Base-by-base conservation (phyloP, 2,329 filamentous ascomycete genomes). In the Ophiostoma piceae region DNA sequence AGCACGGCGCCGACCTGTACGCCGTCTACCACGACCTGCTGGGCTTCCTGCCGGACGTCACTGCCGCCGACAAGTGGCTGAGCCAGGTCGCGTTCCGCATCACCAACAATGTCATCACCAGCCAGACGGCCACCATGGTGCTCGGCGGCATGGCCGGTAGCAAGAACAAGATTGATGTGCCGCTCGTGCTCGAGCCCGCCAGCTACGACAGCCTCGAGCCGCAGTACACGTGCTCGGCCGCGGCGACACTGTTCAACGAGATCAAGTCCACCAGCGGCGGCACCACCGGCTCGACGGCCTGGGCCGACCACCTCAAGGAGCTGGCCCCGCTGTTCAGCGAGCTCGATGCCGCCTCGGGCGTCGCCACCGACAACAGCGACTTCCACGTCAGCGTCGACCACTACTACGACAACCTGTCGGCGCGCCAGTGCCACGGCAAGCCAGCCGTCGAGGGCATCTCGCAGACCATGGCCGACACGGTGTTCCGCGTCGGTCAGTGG, bases 321-420 rank as follows among this genome's bases (percentile, higher is more conserved):
- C 70, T 78, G 35, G 80, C 84, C 74, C 74, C 79, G 37, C 78
- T 95, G 0, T 91, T 86, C 76, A 75, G 78, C 6, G 78, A 77
- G 0, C 84, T 95, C 0, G 92, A 95, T 75, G 77, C 80, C 60
- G 84, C 94, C 65, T 92, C 90, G 0, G 90, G 89, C 39, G 85
- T 95, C 0, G 76, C 83, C 0, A 72, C 81, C 0, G 78, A 78
- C 43, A 84, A 88, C 71, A 75, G 76, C 43, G 88, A 83, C 3
- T 95, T 92, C 81, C 91, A 94, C 75, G 82, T 79, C 57, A 88
- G 84, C 68, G 89, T 90, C 74, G 92, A 95, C 76, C 92, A 93
- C 78, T 95, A 95, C 80, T 95, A 89, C 75, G 92, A 95, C 77
- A 95, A 93, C 75, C 84, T 95, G 1, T 92, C 90, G 0, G 89